Evolutionary conservation across 1,284 basidiomycete genomes (phyloP).

Genomic region (Tranzscheliella williamsii): DNA sequence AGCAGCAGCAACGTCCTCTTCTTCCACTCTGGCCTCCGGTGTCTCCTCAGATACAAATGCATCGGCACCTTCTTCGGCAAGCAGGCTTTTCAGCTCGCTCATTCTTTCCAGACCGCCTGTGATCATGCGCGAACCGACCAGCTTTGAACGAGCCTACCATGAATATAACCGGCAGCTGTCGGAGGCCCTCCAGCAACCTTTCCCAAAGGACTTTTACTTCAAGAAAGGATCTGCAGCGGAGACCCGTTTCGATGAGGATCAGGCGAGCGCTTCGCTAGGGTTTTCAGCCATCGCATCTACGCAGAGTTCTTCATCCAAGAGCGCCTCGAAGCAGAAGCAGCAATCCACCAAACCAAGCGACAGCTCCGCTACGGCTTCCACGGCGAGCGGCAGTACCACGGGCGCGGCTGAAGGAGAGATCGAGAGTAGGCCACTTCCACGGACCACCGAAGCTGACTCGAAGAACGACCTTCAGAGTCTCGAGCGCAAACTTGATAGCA

Average conservation of each 20-base stretch:
- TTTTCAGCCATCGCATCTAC: conserved; percentile 27
- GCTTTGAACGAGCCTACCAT: conserved; percentile 83
- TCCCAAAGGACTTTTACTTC: conserved; percentile 90
- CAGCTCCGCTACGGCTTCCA: not conserved
- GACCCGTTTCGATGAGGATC: conserved; percentile 71
- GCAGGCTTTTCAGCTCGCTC: conserved; percentile 66
- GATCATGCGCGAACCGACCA: conserved; percentile 74
- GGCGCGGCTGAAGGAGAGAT: conserved; percentile 60
- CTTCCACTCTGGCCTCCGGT: too few relatives aligned
- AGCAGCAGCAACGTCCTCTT: conserved; percentile 1
- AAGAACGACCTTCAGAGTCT: conserved; percentile 71
- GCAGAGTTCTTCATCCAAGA: conserved; percentile 1
- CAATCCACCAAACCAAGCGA: conserved; percentile 8
- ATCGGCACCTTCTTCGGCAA: too few relatives aligned
- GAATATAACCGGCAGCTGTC: conserved; percentile 81
- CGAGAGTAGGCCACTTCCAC: conserved; percentile 57
- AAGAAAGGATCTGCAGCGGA: conserved; percentile 86
- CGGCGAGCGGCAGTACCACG: not conserved
- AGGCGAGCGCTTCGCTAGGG: conserved; percentile 21
- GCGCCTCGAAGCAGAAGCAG: conserved; percentile 6
- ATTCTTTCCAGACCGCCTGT: conserved; percentile 83
- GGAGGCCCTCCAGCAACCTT: conserved; percentile 83
- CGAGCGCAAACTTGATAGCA: conserved; percentile 79
- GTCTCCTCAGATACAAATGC: too few relatives aligned
- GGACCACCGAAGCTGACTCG: conserved; percentile 68